Evolutionary conservation across 176 grass and related monocot genomes (phyloP), one percentile per base, ranked within the genome.

Genomic region (Poa pratensis): DNA sequence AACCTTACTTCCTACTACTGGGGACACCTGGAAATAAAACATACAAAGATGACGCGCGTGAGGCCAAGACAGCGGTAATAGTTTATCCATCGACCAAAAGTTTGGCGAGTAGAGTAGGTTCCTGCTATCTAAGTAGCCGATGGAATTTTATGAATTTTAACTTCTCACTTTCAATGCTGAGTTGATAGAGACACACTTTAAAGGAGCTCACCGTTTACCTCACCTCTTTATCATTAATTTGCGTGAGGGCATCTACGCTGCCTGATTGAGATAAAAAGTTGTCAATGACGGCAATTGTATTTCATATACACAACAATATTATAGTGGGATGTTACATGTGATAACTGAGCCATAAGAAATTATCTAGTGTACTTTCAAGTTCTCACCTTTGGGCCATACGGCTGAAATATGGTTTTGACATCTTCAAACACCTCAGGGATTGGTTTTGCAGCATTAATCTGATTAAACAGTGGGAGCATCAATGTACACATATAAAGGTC

Each of bases 401-500:
- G 55, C 69, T 73, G 74, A 79, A 90, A 93, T 54, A 93, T 81
- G 54, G 55, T 73, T 89, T 93, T 87, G 26, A 93, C 82, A 87
- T 93, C 84, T 58, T 93, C 69, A 86, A 87, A 93, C 50, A 93
- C 84, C 68, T 93, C 87, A 81, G 49, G 20, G 64, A 86, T 54
- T 75, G 81, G 63, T 50, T 93, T 93, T 81, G 74, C 83, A 49
- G 80, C 84, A 90, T 87, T 71, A 64, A 90, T 84, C 88, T 93
- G 61, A 70, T 32, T n/a, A 91, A 74, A 86, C 3, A 54, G 76
- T 58, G 28, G 34, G 34, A 35, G 34, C 34, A 35, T 35, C 34
- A 35, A 35, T 35, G 34, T 35, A 35, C 26, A 2, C 77, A 50
- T 37, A 54, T 61, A 0, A 49, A 49, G 46, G 13, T 49, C 46